phyloP scores from a whole-genome alignment of 2,329 filamentous ascomycete species.

The Aspergillus fumigatiaffinis region DNA sequence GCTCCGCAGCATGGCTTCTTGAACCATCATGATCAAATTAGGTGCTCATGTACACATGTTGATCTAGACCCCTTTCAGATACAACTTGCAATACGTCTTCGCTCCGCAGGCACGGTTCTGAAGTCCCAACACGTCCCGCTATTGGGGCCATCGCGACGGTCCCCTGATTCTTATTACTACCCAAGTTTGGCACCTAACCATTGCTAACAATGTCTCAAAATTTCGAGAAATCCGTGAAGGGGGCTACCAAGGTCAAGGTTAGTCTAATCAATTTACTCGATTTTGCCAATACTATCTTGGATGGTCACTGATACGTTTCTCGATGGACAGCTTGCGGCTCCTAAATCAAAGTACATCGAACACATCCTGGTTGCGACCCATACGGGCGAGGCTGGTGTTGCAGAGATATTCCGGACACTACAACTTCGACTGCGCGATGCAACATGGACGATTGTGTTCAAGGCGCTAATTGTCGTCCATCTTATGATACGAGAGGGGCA shows the following conservation, averaged over 20 bases:
- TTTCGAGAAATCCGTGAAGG: constrained; percentile 99
- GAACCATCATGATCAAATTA: constrained; percentile 24
- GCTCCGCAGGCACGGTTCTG: background rate
- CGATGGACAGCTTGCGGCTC: constrained; percentile 71
- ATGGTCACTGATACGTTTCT: constrained; percentile 18
- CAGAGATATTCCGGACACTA: constrained; percentile 89
- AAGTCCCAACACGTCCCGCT: background rate
- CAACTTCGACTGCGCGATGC: constrained; percentile 87
- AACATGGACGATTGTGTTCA: constrained; percentile 99
- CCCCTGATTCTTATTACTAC: constrained; percentile 11
- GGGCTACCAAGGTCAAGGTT: constrained; percentile 96
- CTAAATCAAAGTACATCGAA: constrained; percentile 99
- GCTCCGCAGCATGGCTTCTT: constrained; percentile 27
- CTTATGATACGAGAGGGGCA: constrained; percentile 96
- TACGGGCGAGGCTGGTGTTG: constrained; percentile 88
- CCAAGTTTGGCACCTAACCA: constrained; percentile 8
- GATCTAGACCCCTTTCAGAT: constrained; percentile 15
- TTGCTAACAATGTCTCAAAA: constrained; percentile 47
- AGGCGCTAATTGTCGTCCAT: constrained; percentile 91
- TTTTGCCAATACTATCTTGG: background rate
- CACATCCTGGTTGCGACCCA: constrained; percentile 95
- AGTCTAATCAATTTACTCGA: constrained; percentile 14
- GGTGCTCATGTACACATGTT: constrained; percentile 21
- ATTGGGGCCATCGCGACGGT: constrained; percentile 3
- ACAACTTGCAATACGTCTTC: background rate